Percentiles rank a stretch among this genome's conserved stretches.
Evolutionary conservation across 2,329 filamentous ascomycete species (phyloP).

Genomic region (Apiospora arundinis): DNA sequence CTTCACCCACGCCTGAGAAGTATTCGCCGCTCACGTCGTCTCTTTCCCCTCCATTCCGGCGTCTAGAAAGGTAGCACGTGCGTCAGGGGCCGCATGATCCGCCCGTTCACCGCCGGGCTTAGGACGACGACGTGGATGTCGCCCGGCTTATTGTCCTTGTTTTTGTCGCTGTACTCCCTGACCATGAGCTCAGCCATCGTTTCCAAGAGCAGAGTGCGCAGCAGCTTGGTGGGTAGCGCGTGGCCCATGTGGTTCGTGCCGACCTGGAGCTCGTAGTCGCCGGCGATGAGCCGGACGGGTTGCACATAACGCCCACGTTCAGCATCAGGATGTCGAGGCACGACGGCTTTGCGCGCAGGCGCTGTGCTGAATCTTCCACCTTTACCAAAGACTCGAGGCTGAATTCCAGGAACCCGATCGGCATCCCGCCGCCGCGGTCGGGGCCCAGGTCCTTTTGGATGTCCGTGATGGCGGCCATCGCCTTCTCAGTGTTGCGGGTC

Average conservation of each 20-base stretch:
- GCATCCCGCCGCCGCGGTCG: neutral
- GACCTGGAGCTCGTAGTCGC: conserved; percentile 50
- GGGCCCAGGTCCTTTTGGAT: neutral
- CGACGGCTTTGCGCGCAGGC: conserved; percentile 40
- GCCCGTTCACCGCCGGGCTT: conserved; percentile 26
- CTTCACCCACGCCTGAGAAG: conserved; percentile 44
- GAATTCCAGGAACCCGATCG: conserved; percentile 41
- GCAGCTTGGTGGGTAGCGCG: conserved; percentile 46
- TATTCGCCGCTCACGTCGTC: conserved; percentile 39
- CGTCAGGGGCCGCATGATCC: conserved; percentile 22
- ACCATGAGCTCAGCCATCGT: conserved; percentile 38
- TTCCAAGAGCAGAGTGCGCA: conserved; percentile 42
- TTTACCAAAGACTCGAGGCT: conserved; percentile 46
- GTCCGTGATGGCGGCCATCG: conserved; percentile 5
- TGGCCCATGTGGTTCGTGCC: conserved; percentile 47
- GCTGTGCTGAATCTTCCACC: conserved; percentile 43
- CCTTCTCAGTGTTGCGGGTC: neutral
- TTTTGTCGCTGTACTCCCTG: too few relatives aligned
- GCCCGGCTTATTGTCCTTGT: neutral
- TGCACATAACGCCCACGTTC: conserved; percentile 47
- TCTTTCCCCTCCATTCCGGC: conserved; percentile 42
- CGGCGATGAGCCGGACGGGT: conserved; percentile 47
- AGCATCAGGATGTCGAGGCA: conserved; percentile 50
- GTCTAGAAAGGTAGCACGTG: neutral
- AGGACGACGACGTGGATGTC: conserved; percentile 28